Percentiles rank a stretch among this genome's conserved stretches.
These are phyloP conservation scores for Chrysochromulina parva DNA, from an alignment of 78 protist genomes.

Conservation along the genomic window DNA sequence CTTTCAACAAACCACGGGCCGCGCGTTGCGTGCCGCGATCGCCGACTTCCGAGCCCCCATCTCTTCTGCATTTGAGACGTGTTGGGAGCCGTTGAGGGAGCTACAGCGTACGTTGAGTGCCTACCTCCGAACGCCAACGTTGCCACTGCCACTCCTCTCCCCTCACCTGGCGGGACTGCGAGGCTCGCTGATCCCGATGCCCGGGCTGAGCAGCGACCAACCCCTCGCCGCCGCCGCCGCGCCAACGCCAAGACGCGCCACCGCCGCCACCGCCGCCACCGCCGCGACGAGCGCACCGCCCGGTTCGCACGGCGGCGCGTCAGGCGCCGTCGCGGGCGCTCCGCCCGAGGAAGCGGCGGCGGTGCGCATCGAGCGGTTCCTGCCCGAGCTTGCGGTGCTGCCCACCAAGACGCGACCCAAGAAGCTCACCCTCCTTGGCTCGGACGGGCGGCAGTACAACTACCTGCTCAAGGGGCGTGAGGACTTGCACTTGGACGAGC, in stretches of 20 bases:
- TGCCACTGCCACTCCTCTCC: background rate
- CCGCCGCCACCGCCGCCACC: too few relatives aligned
- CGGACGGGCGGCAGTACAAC: conserved; percentile 7
- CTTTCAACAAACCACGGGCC: background rate
- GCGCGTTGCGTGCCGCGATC: background rate
- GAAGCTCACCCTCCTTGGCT: conserved; percentile 2
- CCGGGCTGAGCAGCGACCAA: background rate
- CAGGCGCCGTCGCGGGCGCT: background rate
- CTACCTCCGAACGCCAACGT: background rate
- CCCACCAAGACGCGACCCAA: conserved; percentile 39
- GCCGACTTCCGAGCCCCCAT: background rate
- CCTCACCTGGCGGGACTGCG: conserved; percentile 16
- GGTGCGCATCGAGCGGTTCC: background rate
- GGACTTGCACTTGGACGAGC: conserved; percentile 48
- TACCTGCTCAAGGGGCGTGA: conserved; percentile 37
- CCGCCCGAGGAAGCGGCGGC: background rate
- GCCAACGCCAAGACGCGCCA: too few relatives aligned
- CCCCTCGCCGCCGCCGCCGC: too few relatives aligned
- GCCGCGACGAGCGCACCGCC: too few relatives aligned
- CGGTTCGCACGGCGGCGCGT: background rate
- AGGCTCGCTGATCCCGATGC: conserved; percentile 21
- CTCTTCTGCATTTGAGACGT: background rate
- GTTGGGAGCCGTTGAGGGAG: conserved; percentile 29
- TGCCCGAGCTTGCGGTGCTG: background rate
- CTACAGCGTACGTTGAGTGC: background rate